Conservation (phyloP, 371 early-diverging fungal species). For the Umbelopsis sp. region DNA sequence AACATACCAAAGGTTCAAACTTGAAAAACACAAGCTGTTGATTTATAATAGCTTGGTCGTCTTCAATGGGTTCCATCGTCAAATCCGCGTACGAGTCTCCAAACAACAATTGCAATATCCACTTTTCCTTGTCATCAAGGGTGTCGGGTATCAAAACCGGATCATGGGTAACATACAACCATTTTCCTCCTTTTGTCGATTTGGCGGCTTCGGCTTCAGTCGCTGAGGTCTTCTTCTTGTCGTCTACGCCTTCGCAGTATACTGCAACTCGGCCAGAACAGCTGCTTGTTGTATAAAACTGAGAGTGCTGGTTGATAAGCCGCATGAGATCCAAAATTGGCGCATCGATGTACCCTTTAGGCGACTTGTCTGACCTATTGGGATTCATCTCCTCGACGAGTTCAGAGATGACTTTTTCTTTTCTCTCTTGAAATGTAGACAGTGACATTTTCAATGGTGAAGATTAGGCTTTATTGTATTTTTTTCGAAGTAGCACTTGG, state of each 20-base stretch:
- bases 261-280: constrained; percentile 66
- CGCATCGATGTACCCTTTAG: constrained; percentile 67
- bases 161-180: constrained; percentile 66
- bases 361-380: constrained; percentile 61
- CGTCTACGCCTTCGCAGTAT: constrained; percentile 52
- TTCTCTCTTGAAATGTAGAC: constrained; percentile 21
- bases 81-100: constrained; percentile 40
- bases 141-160: constrained; percentile 47
- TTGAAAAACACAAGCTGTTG: constrained; percentile 58
- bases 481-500: constrained; percentile 1
- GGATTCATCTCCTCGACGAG: constrained; percentile 57
- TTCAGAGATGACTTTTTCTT: constrained; percentile 45
- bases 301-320: constrained; percentile 51
- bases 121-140: constrained; percentile 24
- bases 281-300: constrained; percentile 66
- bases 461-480: neutral
- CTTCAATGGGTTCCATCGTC: constrained; percentile 10
- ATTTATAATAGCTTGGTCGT: constrained; percentile 19
- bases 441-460: constrained; percentile 2
- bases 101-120: constrained; percentile 43
- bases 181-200: constrained; percentile 60
- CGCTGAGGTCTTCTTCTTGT: neutral
- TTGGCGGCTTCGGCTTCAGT: constrained; percentile 22
- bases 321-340: constrained; percentile 60
- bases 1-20: constrained; percentile 66